phyloP scores from a whole-genome alignment of 331 rosid species.

The Spiraea crenata region DNA sequence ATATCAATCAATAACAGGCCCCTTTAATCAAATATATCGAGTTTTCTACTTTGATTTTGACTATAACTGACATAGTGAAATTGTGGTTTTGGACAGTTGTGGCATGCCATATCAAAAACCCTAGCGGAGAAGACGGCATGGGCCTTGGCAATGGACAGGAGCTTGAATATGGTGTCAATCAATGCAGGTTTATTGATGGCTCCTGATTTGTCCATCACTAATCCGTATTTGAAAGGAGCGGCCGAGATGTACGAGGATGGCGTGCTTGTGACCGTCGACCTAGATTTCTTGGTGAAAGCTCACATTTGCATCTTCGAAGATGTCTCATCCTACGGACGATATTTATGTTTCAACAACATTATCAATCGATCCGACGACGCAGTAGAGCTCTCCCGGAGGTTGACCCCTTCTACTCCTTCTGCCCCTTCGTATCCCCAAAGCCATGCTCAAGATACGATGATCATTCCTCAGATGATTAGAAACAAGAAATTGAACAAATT shows the following conservation, averaged over 20 bases:
- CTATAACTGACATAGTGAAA: neutral
- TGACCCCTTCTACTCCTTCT: constrained; percentile 45
- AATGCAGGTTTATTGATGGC: constrained; percentile 51
- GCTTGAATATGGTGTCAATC: constrained; percentile 73
- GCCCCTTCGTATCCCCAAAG: constrained; percentile 46
- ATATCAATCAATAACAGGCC: too few species aligned
- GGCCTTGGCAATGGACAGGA: constrained; percentile 93
- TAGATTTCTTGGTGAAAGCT: constrained; percentile 52
- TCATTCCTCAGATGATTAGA: constrained; percentile 66
- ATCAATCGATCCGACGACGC: constrained; percentile 66
- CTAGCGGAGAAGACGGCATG: constrained; percentile 77
- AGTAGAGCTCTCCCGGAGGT: constrained; percentile 51
- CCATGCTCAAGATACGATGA: constrained; percentile 34
- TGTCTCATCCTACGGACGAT: constrained; percentile 80
- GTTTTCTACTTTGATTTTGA: neutral
- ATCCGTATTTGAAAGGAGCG: constrained; percentile 79
- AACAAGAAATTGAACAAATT: constrained; percentile 82
- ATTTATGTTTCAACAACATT: constrained; percentile 67
- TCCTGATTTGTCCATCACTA: constrained; percentile 46
- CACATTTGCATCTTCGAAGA: constrained; percentile 70
- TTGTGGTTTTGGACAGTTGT: constrained; percentile 42
- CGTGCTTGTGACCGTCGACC: constrained; percentile 72
- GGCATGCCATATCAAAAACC: constrained; percentile 87
- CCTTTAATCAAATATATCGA: too few species aligned
- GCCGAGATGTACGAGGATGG: constrained; percentile 97